These are phyloP conservation scores for Alternaria tenuissima DNA, from an alignment of 2,329 filamentous ascomycete species.

Conservation along the genomic window DNA sequence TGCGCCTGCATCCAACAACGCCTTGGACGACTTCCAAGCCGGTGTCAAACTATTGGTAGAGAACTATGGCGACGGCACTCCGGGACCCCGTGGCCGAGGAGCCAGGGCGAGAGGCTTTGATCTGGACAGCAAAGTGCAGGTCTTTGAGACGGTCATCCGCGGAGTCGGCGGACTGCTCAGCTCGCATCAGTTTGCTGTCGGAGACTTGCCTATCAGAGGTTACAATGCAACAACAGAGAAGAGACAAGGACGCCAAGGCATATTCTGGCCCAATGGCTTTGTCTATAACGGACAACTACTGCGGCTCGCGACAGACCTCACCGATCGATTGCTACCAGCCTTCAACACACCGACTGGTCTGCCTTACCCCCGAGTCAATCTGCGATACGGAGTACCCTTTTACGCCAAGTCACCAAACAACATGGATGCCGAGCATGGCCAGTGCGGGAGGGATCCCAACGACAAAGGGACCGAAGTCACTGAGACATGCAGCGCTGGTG, in stretches of 20 bases:
- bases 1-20: constrained; percentile 62
- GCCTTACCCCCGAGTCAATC: constrained; percentile 92
- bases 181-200: constrained; percentile 90
- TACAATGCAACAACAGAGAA: constrained; percentile 65
- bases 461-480: constrained; percentile 74
- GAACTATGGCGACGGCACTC: constrained; percentile 85
- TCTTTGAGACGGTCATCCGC: constrained; percentile 97
- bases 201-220: constrained; percentile 84
- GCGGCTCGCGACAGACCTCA: constrained; percentile 87
- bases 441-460: constrained; percentile 57
- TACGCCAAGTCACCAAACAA: constrained; percentile 87
- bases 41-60: constrained; percentile 78
- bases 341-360: constrained; percentile 92
- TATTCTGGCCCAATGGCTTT: constrained; percentile 79
- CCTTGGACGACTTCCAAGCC: constrained; percentile 73
- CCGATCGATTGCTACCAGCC: constrained; percentile 82
- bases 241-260: constrained; percentile 53
- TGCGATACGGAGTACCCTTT: constrained; percentile 89
- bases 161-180: constrained; percentile 90
- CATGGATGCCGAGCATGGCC: constrained; percentile 59
- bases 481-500: constrained; percentile 95
- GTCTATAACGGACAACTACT: constrained; percentile 89
- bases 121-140: constrained; percentile 96
- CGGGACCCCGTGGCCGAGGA: constrained; percentile 73
- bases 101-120: constrained; percentile 83